Conservation (phyloP, 352 stramenopile genomes). For the Globisporangium abappressorium region DNA sequence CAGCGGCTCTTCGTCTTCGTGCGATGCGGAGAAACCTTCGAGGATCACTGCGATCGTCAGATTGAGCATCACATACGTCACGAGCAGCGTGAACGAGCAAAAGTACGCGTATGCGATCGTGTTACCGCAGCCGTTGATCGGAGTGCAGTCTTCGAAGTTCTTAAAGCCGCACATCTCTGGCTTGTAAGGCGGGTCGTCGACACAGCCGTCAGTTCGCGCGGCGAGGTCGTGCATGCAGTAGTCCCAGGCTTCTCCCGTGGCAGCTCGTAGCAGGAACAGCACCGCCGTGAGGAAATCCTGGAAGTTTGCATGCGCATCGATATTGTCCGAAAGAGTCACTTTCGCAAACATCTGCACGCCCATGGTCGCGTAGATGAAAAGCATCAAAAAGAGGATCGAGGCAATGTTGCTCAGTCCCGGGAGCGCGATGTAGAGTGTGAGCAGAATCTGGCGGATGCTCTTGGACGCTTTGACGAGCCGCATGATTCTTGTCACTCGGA, state of each 20-base stretch:
- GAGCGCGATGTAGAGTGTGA: slow-evolving; percentile 90
- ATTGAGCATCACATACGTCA: slow-evolving; percentile 94
- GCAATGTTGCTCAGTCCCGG: slow-evolving; percentile 90
- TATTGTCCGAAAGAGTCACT: slow-evolving; percentile 60
- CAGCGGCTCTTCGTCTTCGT: slow-evolving; percentile 85
- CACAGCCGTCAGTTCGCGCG: slow-evolving; percentile 33
- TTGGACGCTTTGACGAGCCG: slow-evolving; percentile 85
- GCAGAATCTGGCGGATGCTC: slow-evolving; percentile 83
- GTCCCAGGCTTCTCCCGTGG: slow-evolving; percentile 93
- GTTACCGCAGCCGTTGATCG: slow-evolving; percentile 79
- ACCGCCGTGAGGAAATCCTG: slow-evolving; percentile 90
- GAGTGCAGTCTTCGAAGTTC: slow-evolving; percentile 55
- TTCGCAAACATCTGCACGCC: slow-evolving; percentile 92
- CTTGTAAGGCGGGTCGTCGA: slow-evolving; percentile 65
- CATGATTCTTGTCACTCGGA: slow-evolving; percentile 87
- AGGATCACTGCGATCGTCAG: slow-evolving; percentile 94
- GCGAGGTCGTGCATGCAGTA: slow-evolving; percentile 90
- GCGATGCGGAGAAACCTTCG: slow-evolving; percentile 85
- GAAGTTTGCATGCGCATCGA: slow-evolving; percentile 91
- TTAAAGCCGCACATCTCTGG: slow-evolving; percentile 71
- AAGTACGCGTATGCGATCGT: slow-evolving; percentile 67
- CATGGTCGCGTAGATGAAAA: slow-evolving; percentile 94
- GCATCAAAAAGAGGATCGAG: slow-evolving; percentile 88
- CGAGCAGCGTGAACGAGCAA: slow-evolving; percentile 88
- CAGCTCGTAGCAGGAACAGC: slow-evolving; percentile 86